phyloP scores from a whole-genome alignment of 306 rosid species.

The Arachis hypogaea region DNA sequence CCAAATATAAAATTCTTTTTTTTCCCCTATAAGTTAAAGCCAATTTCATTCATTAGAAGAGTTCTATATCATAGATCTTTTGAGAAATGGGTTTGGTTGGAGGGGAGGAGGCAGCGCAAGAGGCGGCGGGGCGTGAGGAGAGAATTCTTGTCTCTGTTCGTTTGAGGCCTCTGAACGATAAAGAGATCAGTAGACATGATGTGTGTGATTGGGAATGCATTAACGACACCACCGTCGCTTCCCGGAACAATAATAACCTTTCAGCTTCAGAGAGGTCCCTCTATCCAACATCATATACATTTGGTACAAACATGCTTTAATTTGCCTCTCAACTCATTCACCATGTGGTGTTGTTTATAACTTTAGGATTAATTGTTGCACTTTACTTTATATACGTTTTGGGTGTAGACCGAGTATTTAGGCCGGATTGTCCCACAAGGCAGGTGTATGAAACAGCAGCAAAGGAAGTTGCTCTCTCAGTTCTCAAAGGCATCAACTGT shows the following conservation, averaged over 20 bases:
- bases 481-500: constrained; percentile 88
- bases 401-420: constrained; percentile 76
- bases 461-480: constrained; percentile 90
- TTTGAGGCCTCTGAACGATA: constrained; percentile 79
- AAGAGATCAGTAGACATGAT: constrained; percentile 68
- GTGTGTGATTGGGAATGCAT: constrained; percentile 96
- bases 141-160: constrained; percentile 88
- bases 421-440: constrained; percentile 69
- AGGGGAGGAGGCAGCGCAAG: constrained; percentile 60
- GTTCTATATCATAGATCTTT: too few relatives aligned
- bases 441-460: constrained; percentile 89
- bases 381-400: neutral
- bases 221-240: constrained; percentile 73
- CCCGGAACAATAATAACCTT: constrained; percentile 70
- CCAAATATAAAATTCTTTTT: constrained; percentile 36
- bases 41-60: too few relatives aligned
- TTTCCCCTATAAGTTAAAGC: neutral
- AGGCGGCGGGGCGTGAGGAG: constrained; percentile 52
- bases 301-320: constrained; percentile 64
- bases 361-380: too few relatives aligned
- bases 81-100: constrained; percentile 64
- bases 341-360: neutral
- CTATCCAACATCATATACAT: constrained; percentile 85
- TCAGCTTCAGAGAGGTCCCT: constrained; percentile 86
- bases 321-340: constrained; percentile 11